Percentiles rank a stretch among this genome's conserved stretches.
Conservation (phyloP, 208 protist species). For the Acanthamoeba lenticulata region DNA sequence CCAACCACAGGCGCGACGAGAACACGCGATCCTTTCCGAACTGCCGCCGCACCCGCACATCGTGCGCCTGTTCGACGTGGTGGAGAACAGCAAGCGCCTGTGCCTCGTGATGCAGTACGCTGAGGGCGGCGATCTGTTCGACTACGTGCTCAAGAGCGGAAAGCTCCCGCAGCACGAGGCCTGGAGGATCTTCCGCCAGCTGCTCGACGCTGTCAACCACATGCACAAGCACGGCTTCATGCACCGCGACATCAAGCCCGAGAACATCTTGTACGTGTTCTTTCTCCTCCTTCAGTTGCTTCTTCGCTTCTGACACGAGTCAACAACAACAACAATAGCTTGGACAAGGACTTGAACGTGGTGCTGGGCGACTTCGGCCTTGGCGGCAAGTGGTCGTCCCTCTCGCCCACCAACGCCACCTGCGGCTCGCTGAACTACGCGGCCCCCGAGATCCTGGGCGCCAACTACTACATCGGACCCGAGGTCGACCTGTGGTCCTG, state of each 20-base stretch:
- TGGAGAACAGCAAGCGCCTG: conserved; percentile 72
- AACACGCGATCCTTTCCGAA: conserved; percentile 70
- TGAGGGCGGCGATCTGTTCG: conserved; percentile 83
- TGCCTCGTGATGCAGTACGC: conserved; percentile 85
- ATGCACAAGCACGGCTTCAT: conserved; percentile 74
- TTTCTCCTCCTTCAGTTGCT: background rate
- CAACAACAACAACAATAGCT: too few species aligned
- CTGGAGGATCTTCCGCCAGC: conserved; percentile 68
- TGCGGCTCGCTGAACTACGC: conserved; percentile 62
- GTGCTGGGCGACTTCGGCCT: conserved; percentile 60
- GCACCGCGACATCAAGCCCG: conserved; percentile 69
- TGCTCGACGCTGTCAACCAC: conserved; percentile 73
- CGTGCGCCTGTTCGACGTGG: conserved; percentile 80
- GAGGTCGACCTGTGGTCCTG: conserved; percentile 65
- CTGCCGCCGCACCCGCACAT: conserved; percentile 81
- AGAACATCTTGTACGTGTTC: conserved; percentile 59
- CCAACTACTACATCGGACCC: conserved; percentile 59
- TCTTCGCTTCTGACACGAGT: too few species aligned
- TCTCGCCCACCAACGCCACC: conserved; percentile 61
- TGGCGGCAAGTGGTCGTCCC: conserved; percentile 48
- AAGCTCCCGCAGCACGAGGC: conserved; percentile 78
- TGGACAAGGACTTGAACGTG: conserved; percentile 53
- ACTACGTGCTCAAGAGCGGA: conserved; percentile 68
- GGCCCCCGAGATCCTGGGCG: conserved; percentile 40
- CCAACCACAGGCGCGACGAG: conserved; percentile 36